Conservation (phyloP, 1,139 yeast genomes). For the Saccharomyces pastorianus region DNA sequence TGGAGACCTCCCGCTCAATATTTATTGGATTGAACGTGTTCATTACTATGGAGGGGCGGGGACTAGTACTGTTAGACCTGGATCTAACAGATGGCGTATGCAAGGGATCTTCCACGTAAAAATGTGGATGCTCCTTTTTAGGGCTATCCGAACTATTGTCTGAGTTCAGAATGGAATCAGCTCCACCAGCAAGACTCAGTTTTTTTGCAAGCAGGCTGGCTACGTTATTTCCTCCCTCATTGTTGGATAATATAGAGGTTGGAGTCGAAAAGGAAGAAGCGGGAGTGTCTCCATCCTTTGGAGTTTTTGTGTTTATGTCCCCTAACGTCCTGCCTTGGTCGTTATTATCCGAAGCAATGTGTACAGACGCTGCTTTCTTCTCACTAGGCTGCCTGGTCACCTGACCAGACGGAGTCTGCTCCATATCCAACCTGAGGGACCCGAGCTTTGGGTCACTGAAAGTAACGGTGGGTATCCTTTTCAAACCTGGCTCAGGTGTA, state of each 20-base stretch:
- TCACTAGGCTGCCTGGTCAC: slow-evolving; percentile 29
- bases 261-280: background rate
- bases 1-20: slow-evolving; percentile 3
- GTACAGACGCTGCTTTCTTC: slow-evolving; percentile 35
- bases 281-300: background rate
- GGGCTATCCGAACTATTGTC: slow-evolving; percentile 1
- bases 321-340: background rate
- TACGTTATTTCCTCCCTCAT: background rate
- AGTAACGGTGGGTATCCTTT: slow-evolving; percentile 32
- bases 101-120: slow-evolving; percentile 61
- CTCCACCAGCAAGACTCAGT: background rate
- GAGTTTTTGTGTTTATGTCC: slow-evolving; percentile 2
- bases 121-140: slow-evolving; percentile 63
- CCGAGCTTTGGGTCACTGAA: slow-evolving; percentile 27
- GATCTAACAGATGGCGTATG: slow-evolving; percentile 36
- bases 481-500: slow-evolving; percentile 30
- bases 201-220: background rate
- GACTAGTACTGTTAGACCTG: slow-evolving; percentile 35
- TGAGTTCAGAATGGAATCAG: background rate
- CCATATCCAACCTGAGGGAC: background rate
- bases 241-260: background rate
- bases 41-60: slow-evolving; percentile 8
- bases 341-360: background rate
- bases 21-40: slow-evolving; percentile 6
- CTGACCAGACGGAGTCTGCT: slow-evolving; percentile 1